Evolutionary conservation across 768 basidiomycete genomes (phyloP).

Genomic region (Agaricus sinodeliciosus): DNA sequence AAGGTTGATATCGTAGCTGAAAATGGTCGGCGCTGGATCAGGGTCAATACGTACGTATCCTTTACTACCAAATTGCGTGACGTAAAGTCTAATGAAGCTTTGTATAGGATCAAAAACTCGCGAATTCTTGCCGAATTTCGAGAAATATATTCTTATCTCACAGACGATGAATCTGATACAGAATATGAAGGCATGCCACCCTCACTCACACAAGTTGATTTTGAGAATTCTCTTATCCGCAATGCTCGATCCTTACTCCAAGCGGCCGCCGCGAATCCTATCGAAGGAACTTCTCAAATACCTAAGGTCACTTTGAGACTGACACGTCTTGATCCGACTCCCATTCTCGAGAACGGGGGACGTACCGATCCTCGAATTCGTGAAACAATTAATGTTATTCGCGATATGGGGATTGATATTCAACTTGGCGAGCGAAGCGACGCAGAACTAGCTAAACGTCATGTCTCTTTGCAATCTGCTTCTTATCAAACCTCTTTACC

Average conservation of each 20-base stretch:
- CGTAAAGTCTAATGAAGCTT: not conserved
- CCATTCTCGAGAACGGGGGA: slow-evolving; percentile 19
- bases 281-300: slow-evolving; percentile 29
- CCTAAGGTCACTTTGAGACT: slow-evolving; percentile 57
- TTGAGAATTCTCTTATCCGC: slow-evolving; percentile 68
- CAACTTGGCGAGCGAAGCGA: slow-evolving; percentile 53
- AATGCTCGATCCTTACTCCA: slow-evolving; percentile 64
- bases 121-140: slow-evolving; percentile 75
- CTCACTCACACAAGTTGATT: slow-evolving; percentile 39
- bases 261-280: slow-evolving; percentile 54
- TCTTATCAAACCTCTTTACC: slow-evolving; percentile 10
- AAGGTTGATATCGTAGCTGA: slow-evolving; percentile 83
- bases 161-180: slow-evolving; percentile 46
- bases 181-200: slow-evolving; percentile 20
- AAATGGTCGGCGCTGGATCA: slow-evolving; percentile 70
- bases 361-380: slow-evolving; percentile 49
- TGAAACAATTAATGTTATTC: slow-evolving; percentile 49
- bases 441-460: slow-evolving; percentile 15
- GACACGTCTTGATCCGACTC: slow-evolving; percentile 55
- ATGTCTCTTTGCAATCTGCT: not conserved
- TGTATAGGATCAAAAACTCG: slow-evolving; percentile 62
- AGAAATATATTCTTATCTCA: slow-evolving; percentile 78
- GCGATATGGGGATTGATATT: slow-evolving; percentile 58
- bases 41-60: slow-evolving; percentile 73
- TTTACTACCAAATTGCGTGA: slow-evolving; percentile 2